Evolutionary conservation across 345 rosid genomes (phyloP), one percentile per base, ranked within the genome.

Genomic region (Limnanthes douglasii): DNA sequence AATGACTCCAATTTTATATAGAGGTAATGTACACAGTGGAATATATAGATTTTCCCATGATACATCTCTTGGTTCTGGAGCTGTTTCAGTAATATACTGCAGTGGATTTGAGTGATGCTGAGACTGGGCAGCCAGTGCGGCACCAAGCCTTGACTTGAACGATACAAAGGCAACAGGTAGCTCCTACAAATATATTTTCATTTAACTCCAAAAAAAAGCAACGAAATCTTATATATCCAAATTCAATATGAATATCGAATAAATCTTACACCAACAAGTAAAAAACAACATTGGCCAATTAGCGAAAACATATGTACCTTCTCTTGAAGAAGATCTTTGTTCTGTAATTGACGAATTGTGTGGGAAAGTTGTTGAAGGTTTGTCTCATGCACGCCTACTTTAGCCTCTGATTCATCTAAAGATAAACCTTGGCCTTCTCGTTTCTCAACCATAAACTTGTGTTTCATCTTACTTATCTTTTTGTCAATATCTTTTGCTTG

Each of bases 11-110:
- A 70, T 60, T 54, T 72, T 79, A 69, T 62, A 37, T 42, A 83
- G 59, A 4, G 71, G 83, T 52, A 74, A 53, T 6, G 61, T 9
- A 40, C 51, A 64, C 41, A 57, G 41, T 12, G 80, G 64, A 51
- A 77, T 62, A 34, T 73, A 53, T 33, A 83, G 69, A 45, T 63
- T 79, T 33, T 67, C 74, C 95, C 93, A 72, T 3, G 79, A 76
- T 38, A 76, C 78, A 54, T 83, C 93, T 50, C 59, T 72, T 31
- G 86, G 86, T 57, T 83, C 86, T 36, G 97, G 95, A 43, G 95
- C 90, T 71, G 53, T 51, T 57, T 76, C 90, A 20, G 86, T 73
- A 39, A 72, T 71, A 81, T 72, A 72, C 34, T 52, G 46, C 28
- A 88, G 65, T 15, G 93, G 97, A 51, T 88, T 62, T 5, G 67